phyloP scores from a whole-genome alignment of 805 yeast species.

The Teunomyces funiuensis region DNA sequence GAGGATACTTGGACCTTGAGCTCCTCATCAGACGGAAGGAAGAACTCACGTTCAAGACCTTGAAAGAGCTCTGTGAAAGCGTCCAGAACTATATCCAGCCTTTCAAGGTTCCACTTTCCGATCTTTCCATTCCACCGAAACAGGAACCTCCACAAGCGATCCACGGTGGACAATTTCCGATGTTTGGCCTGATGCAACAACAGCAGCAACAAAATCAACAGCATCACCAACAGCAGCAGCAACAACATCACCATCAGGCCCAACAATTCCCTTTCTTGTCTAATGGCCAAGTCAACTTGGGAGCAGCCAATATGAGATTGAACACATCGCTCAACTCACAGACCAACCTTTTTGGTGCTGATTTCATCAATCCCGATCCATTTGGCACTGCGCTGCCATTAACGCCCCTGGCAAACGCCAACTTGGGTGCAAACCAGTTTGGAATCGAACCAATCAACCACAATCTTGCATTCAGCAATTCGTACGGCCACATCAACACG shows the following conservation, averaged over 20 bases:
- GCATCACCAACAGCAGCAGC: constrained; percentile 11
- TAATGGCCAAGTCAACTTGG: constrained; percentile 21
- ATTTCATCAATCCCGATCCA: constrained; percentile 20
- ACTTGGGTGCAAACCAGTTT: constrained; percentile 19
- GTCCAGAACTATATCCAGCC: constrained; percentile 57
- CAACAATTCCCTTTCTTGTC: constrained; percentile 30
- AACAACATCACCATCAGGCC: constrained; percentile 11
- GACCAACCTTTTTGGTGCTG: constrained; percentile 23
- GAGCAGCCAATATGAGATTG: constrained; percentile 27
- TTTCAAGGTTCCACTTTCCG: constrained; percentile 58
- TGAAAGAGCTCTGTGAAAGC: constrained; percentile 52
- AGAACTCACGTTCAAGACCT: constrained; percentile 48
- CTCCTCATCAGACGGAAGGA: constrained; percentile 60
- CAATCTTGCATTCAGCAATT: constrained; percentile 15
- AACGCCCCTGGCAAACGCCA: constrained; percentile 10
- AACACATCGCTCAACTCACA: constrained; percentile 16
- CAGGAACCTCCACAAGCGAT: constrained; percentile 1
- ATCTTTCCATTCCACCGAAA: constrained; percentile 7
- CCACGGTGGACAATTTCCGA: not conserved
- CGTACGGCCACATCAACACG: constrained; percentile 14
- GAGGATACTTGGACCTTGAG: constrained; percentile 55
- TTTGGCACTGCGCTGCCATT: constrained; percentile 14
- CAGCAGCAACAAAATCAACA: constrained; percentile 8
- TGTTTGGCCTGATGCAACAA: not conserved
- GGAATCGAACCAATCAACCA: constrained; percentile 25